Evolutionary conservation across 805 yeast species (phyloP).

Genomic region (Candida coquimbonensis): DNA sequence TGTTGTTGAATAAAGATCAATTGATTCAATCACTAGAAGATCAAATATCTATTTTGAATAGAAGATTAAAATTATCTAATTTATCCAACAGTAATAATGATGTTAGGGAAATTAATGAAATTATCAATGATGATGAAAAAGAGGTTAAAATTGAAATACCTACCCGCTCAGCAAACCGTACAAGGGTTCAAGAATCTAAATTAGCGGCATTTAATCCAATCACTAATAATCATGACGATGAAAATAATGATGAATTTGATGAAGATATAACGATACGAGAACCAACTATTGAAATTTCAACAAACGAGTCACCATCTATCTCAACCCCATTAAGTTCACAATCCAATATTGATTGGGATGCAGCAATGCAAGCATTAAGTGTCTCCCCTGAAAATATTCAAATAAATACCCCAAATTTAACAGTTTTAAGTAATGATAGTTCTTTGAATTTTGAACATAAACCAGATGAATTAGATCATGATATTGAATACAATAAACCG

Average conservation of each 20-base stretch:
- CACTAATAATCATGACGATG: background rate
- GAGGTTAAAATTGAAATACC: constrained; percentile 23
- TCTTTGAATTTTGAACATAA: too few species aligned
- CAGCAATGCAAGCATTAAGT: constrained; percentile 16
- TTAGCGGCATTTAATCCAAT: too few species aligned
- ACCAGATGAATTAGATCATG: too few species aligned
- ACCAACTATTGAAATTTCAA: background rate
- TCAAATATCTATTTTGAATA: constrained; percentile 12
- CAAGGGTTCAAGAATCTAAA: background rate
- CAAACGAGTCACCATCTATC: background rate
- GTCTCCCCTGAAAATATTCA: constrained; percentile 3
- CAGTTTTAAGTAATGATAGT: too few species aligned
- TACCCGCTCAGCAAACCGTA: constrained; percentile 34
- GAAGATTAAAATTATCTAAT: constrained; percentile 1
- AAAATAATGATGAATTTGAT: background rate
- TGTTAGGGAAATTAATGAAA: background rate
- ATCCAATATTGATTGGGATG: constrained; percentile 19
- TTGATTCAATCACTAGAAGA: constrained; percentile 10
- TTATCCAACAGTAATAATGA: too few species aligned
- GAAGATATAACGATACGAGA: background rate
- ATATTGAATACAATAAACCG: too few species aligned
- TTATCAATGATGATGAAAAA: background rate
- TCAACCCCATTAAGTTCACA: constrained; percentile 9
- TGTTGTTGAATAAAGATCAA: constrained; percentile 12
- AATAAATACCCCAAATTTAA: background rate